Evolutionary conservation across 352 stramenopile species (phyloP).

Genomic region (Blastocystis sp.): DNA sequence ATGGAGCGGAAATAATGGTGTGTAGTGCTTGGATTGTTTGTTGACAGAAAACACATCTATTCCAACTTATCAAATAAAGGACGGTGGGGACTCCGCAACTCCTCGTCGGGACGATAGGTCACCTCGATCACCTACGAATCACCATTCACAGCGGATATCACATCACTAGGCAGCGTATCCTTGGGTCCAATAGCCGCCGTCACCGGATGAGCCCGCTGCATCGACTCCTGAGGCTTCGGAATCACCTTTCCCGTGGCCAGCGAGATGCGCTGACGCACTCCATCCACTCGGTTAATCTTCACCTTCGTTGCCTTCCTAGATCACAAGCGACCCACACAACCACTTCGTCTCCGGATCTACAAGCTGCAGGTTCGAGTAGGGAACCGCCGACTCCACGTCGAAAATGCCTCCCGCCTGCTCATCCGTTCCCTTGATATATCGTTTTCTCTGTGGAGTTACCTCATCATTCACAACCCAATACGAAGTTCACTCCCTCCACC

Average conservation of each 20-base stretch:
- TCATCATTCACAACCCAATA: not conserved
- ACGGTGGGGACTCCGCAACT: constrained; percentile 19
- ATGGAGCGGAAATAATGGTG: not conserved
- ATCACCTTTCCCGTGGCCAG: constrained; percentile 35
- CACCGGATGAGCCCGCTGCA: constrained; percentile 28
- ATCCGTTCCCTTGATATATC: constrained; percentile 13
- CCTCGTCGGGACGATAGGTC: constrained; percentile 24
- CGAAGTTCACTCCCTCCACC: constrained; percentile 59
- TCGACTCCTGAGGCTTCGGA: constrained; percentile 37
- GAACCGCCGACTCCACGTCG: constrained; percentile 46
- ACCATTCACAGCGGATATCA: not conserved
- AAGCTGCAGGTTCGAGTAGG: constrained; percentile 59
- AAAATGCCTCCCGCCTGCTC: constrained; percentile 56
- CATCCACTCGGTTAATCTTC: constrained; percentile 50
- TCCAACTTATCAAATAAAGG: not conserved
- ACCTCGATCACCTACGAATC: constrained; percentile 32
- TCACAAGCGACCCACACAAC: not conserved
- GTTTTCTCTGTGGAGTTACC: constrained; percentile 36
- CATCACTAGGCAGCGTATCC: constrained; percentile 51
- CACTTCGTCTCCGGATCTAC: constrained; percentile 58
- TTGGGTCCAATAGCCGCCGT: constrained; percentile 34
- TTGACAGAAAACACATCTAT: constrained; percentile 10
- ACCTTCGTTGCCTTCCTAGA: constrained; percentile 52
- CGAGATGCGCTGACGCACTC: constrained; percentile 15
- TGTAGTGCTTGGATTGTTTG: not conserved